Percentiles rank a stretch among this genome's conserved stretches.
Conservation (phyloP, 192 early-diverging fungal species). For the Podila horticola region DNA sequence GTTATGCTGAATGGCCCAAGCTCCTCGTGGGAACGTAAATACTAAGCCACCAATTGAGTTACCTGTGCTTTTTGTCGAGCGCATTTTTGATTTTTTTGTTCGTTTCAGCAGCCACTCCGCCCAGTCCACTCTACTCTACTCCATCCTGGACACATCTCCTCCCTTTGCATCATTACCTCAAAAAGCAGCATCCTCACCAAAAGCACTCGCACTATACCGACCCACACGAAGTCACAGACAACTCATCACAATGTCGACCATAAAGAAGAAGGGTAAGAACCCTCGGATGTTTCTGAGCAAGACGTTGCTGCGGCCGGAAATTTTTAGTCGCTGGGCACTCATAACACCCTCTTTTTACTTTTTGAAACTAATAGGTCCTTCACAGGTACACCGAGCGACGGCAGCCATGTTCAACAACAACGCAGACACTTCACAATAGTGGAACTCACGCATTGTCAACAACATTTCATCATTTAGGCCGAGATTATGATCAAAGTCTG, state of each 20-base stretch:
- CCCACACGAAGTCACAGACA: not conserved
- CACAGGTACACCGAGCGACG: conserved; percentile 23
- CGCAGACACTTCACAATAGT: not conserved
- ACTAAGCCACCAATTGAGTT: not conserved
- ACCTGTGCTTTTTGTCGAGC: too few relatives aligned
- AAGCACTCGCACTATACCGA: too few relatives aligned
- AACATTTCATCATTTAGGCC: conserved; percentile 43
- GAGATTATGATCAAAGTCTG: conserved; percentile 88
- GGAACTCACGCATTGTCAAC: not conserved
- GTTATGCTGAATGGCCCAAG: too few relatives aligned
- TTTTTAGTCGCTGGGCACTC: not conserved
- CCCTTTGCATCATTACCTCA: too few relatives aligned
- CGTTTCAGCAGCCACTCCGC: too few relatives aligned
- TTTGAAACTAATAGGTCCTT: conserved; percentile 18
- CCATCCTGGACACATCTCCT: too few relatives aligned
- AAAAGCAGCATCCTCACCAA: too few relatives aligned
- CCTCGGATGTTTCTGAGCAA: not conserved
- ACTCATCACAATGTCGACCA: conserved; percentile 29
- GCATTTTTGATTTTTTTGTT: too few relatives aligned
- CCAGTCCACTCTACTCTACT: too few relatives aligned
- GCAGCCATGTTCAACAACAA: conserved; percentile 2
- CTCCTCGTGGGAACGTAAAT: not conserved
- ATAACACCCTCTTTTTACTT: not conserved
- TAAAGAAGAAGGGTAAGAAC: conserved; percentile 40
- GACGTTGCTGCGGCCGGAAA: not conserved